phyloP scores from a whole-genome alignment of 2,329 filamentous ascomycete genomes.

The Orbilia ellipsospora region DNA sequence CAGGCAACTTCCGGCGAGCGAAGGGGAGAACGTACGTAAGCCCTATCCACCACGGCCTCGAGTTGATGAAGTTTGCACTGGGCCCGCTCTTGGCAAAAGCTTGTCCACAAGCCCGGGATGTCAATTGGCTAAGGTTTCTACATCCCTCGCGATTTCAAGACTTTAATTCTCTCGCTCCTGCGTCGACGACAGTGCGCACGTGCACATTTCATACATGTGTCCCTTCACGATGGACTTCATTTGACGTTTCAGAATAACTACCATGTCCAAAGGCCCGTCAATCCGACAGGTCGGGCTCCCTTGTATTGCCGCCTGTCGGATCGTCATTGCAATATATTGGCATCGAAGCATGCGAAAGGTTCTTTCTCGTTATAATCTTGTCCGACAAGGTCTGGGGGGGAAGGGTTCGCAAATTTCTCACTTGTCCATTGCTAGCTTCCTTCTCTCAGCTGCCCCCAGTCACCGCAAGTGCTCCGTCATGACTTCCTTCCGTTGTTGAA shows the following conservation, averaged over 20 bases:
- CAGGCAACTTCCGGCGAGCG: background rate
- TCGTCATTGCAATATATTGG: constrained; percentile 3
- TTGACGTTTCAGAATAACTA: background rate
- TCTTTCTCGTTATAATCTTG: too few species aligned
- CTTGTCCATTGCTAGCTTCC: too few species aligned
- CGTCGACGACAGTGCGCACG: too few species aligned
- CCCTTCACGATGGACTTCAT: background rate
- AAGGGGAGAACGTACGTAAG: constrained; percentile 37
- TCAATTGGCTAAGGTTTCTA: constrained; percentile 7
- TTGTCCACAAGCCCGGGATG: constrained; percentile 23
- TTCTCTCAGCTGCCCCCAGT: too few species aligned
- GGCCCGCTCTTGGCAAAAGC: constrained; percentile 52
- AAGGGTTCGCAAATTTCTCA: background rate
- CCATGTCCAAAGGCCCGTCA: background rate
- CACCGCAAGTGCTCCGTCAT: too few species aligned
- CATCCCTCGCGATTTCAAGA: constrained; percentile 1
- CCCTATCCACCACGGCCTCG: background rate
- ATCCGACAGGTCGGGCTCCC: too few species aligned
- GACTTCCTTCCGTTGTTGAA: too few species aligned
- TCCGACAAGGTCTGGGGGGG: background rate
- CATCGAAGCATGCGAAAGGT: constrained; percentile 2
- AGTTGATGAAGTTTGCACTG: background rate
- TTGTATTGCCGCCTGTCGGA: background rate
- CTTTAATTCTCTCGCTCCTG: too few species aligned
- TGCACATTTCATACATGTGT: background rate